Conservation (phyloP, 371 early-diverging fungal species). For the Blakeslea trispora region DNA sequence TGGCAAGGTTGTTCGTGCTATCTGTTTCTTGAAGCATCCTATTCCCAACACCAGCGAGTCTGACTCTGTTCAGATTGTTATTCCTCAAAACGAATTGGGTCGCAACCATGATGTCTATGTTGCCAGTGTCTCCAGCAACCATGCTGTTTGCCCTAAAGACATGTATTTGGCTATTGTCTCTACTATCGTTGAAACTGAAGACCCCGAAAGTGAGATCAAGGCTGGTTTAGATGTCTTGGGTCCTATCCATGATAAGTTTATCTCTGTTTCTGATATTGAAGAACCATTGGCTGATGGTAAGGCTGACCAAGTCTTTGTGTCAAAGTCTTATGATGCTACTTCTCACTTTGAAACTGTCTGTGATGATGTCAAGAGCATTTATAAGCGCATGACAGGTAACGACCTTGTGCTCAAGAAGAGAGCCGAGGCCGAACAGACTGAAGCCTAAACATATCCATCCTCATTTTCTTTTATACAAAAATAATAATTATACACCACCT, state of each 20-base stretch:
- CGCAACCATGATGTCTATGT: slow-evolving; percentile 95
- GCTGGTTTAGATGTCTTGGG: slow-evolving; percentile 90
- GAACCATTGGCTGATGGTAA: slow-evolving; percentile 86
- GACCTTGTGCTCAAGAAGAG: slow-evolving; percentile 80
- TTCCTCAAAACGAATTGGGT: slow-evolving; percentile 94
- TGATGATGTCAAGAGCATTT: slow-evolving; percentile 93
- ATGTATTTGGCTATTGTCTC: slow-evolving; percentile 94
- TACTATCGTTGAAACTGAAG: slow-evolving; percentile 88
- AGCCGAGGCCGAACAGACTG: slow-evolving; percentile 50
- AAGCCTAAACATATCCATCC: slow-evolving; percentile 9
- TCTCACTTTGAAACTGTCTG: slow-evolving; percentile 99
- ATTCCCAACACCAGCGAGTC: slow-evolving; percentile 88
- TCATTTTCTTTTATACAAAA: neutral
- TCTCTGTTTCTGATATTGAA: slow-evolving; percentile 76
- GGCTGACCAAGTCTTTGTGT: slow-evolving; percentile 85
- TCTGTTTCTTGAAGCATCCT: slow-evolving; percentile 92
- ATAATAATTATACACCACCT: no score
- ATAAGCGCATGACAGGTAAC: slow-evolving; percentile 88
- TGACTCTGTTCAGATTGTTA: slow-evolving; percentile 93
- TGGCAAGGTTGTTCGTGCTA: slow-evolving; percentile 92
- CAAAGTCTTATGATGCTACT: slow-evolving; percentile 97
- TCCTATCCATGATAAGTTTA: slow-evolving; percentile 90
- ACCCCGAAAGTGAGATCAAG: slow-evolving; percentile 89
- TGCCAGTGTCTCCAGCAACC: slow-evolving; percentile 86
- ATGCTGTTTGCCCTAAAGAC: slow-evolving; percentile 89